Conservation (phyloP, 257 asterid genomes). For the Datura wrightii region DNA sequence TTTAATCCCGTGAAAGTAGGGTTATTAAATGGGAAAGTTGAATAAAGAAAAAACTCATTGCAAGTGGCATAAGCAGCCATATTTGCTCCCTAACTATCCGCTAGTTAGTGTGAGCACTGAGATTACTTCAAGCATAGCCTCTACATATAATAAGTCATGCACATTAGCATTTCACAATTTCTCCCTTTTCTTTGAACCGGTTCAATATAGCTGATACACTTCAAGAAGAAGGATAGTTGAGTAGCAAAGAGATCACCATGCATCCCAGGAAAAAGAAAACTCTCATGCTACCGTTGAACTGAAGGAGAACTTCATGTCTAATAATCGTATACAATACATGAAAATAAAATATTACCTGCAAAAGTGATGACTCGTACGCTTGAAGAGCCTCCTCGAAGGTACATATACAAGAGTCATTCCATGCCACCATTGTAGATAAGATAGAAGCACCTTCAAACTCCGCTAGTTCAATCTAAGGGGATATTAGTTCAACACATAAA, state of each 20-base stretch:
- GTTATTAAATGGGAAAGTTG: neutral
- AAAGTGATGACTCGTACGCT: conserved; percentile 54
- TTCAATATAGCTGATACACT: neutral
- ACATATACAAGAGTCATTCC: conserved; percentile 67
- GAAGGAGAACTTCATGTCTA: conserved; percentile 2
- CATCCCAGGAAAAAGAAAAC: neutral
- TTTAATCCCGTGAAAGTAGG: neutral
- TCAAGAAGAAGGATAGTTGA: neutral
- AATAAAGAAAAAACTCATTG: neutral
- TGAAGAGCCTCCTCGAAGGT: conserved; percentile 65
- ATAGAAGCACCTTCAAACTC: conserved; percentile 71
- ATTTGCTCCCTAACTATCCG: neutral
- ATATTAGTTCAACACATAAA: conserved; percentile 22
- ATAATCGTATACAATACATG: neutral
- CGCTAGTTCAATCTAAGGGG: conserved; percentile 73
- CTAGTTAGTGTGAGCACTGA: conserved; percentile 12
- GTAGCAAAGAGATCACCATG: neutral
- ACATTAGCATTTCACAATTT: neutral
- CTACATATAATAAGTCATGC: neutral
- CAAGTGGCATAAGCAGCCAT: conserved; percentile 17
- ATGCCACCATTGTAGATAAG: conserved; percentile 70
- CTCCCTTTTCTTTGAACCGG: conserved; percentile 14
- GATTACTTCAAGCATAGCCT: neutral
- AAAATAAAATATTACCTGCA: conserved; percentile 66
- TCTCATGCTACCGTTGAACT: conserved; percentile 12